Conservation (phyloP, 495 filamentous ascomycete species). For the Oidiodendron maius region DNA sequence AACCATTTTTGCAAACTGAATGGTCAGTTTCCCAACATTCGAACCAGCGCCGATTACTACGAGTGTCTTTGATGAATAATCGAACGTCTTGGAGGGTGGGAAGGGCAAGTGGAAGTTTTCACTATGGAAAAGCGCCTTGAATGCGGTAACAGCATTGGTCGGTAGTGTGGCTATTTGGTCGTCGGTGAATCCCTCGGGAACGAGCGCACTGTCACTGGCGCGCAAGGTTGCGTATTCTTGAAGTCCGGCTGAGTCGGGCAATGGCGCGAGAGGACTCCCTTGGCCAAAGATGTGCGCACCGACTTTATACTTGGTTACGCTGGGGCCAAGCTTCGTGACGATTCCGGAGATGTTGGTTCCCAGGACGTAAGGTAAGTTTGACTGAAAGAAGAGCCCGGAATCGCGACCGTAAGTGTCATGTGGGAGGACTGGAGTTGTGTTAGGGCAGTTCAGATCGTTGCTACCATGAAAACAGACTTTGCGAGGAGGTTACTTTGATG, state of each 20-base stretch:
- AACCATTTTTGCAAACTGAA: conserved; percentile 2
- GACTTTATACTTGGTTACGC: not conserved
- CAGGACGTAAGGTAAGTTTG: not conserved
- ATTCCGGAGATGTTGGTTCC: conserved; percentile 1
- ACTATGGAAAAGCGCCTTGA: conserved; percentile 1
- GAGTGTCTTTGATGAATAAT: not conserved
- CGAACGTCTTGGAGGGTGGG: conserved; percentile 1
- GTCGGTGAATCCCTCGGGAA: not conserved
- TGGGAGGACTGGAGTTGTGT: not conserved
- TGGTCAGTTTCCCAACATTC: not conserved
- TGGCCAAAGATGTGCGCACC: conserved; percentile 3
- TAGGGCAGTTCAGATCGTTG: not conserved
- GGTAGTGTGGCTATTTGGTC: conserved; percentile 4
- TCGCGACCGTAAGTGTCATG: not conserved
- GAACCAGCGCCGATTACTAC: conserved; percentile 3
- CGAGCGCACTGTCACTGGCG: not conserved
- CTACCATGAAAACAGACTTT: not conserved
- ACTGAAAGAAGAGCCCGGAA: not conserved
- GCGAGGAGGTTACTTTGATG: not conserved
- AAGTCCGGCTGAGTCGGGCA: not conserved
- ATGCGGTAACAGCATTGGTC: not conserved
- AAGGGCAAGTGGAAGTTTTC: not conserved
- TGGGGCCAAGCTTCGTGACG: not conserved
- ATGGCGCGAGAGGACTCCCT: not conserved
- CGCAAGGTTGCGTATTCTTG: not conserved